Evolutionary conservation across 2,329 filamentous ascomycete genomes (phyloP), one percentile per base, ranked within the genome.

Genomic region (Stagonosporopsis rhizophila): DNA sequence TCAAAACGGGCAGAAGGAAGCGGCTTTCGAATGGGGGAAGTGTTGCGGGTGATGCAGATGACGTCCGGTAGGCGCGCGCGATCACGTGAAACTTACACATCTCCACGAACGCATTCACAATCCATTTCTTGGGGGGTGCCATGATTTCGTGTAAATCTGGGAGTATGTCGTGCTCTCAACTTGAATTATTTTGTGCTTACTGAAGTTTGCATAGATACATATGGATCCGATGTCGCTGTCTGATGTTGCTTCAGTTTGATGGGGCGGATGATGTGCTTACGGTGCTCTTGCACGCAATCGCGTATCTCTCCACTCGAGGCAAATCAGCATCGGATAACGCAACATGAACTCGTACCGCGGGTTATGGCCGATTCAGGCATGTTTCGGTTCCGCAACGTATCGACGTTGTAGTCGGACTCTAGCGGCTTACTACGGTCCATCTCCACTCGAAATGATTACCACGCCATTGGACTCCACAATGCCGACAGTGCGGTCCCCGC

Each of bases 81-180:
- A 50, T 64, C 63, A 65, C 66, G 66, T 64, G 59, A 11, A 11
- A 67, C 67, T 60, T 60, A 72, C 76, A 78, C 64, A 73, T 76
- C 52, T 78, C 76, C 12, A 79, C 76, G 47, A 79, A 79, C 27
- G 76, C 77, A 65, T 79, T 78, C 38, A 79, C 70, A 27, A 78
- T 75, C 45, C 78, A 61, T 62, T 75, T 77, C 60, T 78, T 77
- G 5, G 40, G 48, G 32, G 63, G 20, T 32, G 56, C 54, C 58
- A 63, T 65, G 45, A 59, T 63, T 55, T 66, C 59, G 60, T 59
- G 54, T 48, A 32, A 41, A 37, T 17, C 40, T 2, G 20, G 52
- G 27, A 46, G 52, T 40, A 61, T 69, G 58, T 67, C 59, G 60
- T 65, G 58, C 47, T 67, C 44, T 62, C 57, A 23, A 28, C 8